These are phyloP conservation scores for Mortierella polycephala DNA, from an alignment of 371 early-diverging fungal species.

Conservation along the genomic window DNA sequence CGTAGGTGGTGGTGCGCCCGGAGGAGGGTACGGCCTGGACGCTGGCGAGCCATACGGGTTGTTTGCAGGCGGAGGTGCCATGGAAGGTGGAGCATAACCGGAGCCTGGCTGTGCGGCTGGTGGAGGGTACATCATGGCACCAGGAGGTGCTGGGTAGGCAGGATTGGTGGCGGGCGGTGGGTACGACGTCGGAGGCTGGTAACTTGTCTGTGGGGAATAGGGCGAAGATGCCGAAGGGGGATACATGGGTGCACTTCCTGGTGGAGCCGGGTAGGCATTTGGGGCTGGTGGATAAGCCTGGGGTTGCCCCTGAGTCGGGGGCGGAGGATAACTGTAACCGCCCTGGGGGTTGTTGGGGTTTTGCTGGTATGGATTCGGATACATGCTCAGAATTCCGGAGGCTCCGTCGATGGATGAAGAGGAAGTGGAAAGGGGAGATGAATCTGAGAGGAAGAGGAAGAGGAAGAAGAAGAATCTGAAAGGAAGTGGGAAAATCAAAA, in stretches of 20 bases:
- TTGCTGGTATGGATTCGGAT: conserved; percentile 38
- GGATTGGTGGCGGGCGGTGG: conserved; percentile 5
- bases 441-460: background rate
- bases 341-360: conserved; percentile 9
- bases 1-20: conserved; percentile 27
- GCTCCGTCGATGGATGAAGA: background rate
- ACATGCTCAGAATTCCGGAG: conserved; percentile 16
- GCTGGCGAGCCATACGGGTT: conserved; percentile 14
- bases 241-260: conserved; percentile 7
- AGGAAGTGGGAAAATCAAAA: background rate
- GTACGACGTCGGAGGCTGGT: background rate
- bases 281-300: background rate
- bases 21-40: conserved; percentile 29
- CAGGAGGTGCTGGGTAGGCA: background rate
- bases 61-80: conserved; percentile 7
- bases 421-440: background rate
- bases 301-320: background rate
- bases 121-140: conserved; percentile 20
- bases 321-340: conserved; percentile 13
- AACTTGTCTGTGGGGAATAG: conserved; percentile 16
- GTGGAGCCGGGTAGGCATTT: background rate
- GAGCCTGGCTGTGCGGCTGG: conserved; percentile 5
- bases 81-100: conserved; percentile 7
- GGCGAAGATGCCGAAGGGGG: conserved; percentile 10
- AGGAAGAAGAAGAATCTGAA: background rate